These are phyloP conservation scores for Pseudogymnoascus sp. DNA, from an alignment of 2,329 filamentous ascomycete species.

Conservation along the genomic window DNA sequence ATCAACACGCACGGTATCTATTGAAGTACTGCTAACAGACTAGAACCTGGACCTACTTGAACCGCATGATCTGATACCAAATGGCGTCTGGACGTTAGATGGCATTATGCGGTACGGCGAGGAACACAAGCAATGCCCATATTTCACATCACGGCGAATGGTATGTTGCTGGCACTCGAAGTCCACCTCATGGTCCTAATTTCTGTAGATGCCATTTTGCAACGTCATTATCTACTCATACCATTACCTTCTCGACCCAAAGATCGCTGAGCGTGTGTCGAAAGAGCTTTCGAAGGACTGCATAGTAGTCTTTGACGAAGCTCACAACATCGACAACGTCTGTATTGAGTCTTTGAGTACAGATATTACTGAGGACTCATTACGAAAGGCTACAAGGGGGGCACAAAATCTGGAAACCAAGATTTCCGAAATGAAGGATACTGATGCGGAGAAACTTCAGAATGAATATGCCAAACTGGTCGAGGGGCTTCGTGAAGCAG, in stretches of 20 bases:
- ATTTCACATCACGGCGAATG: slow-evolving; percentile 94
- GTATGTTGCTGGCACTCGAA: slow-evolving; percentile 39
- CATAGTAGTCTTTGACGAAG: slow-evolving; percentile 97
- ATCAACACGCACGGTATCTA: neutral
- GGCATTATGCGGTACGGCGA: slow-evolving; percentile 84
- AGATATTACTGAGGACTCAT: slow-evolving; percentile 89
- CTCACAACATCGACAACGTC: slow-evolving; percentile 98
- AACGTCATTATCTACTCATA: slow-evolving; percentile 99
- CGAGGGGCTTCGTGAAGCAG: slow-evolving; percentile 78
- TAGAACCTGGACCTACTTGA: slow-evolving; percentile 90
- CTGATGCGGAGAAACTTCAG: slow-evolving; percentile 87
- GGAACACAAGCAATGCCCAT: slow-evolving; percentile 92
- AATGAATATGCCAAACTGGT: slow-evolving; percentile 94
- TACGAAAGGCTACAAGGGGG: slow-evolving; percentile 83
- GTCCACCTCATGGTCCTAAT: slow-evolving; percentile 14
- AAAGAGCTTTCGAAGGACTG: slow-evolving; percentile 96
- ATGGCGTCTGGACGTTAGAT: slow-evolving; percentile 93
- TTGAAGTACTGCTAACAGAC: slow-evolving; percentile 10
- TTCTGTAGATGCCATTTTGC: slow-evolving; percentile 82
- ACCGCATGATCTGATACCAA: slow-evolving; percentile 87
- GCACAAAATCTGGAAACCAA: slow-evolving; percentile 85
- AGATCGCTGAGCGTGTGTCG: slow-evolving; percentile 92
- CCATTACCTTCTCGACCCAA: slow-evolving; percentile 94
- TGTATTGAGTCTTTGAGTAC: slow-evolving; percentile 97
- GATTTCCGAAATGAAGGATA: slow-evolving; percentile 91